Conservation (phyloP, 345 rosid species). For the Salix koriyanagi region DNA sequence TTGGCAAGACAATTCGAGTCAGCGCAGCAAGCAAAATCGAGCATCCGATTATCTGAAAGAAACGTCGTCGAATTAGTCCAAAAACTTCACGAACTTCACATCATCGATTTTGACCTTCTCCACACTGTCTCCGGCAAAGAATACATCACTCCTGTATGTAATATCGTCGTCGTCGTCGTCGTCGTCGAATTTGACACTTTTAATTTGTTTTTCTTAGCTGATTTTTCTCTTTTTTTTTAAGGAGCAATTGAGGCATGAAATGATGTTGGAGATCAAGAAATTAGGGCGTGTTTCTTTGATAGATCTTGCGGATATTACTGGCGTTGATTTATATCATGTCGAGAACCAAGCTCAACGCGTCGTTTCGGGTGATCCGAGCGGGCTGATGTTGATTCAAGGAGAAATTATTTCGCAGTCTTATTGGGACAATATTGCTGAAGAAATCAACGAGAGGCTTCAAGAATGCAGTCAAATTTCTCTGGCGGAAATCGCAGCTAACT, state of each 20-base stretch:
- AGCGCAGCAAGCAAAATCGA: slow-evolving; percentile 89
- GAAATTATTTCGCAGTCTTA: slow-evolving; percentile 85
- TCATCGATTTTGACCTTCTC: slow-evolving; percentile 94
- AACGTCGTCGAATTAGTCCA: slow-evolving; percentile 96
- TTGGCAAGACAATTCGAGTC: slow-evolving; percentile 87
- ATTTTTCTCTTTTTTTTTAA: slow-evolving; percentile 1
- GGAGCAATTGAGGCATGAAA: slow-evolving; percentile 87
- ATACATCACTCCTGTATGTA: slow-evolving; percentile 74
- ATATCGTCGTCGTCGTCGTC: slow-evolving; percentile 3
- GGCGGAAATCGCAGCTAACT: slow-evolving; percentile 81
- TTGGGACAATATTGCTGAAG: slow-evolving; percentile 93
- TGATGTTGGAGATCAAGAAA: slow-evolving; percentile 51
- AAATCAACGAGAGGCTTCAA: slow-evolving; percentile 90
- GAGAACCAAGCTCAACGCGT: slow-evolving; percentile 82
- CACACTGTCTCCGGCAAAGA: slow-evolving; percentile 96
- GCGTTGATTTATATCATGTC: slow-evolving; percentile 87
- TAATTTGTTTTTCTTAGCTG: neutral
- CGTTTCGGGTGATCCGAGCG: slow-evolving; percentile 42
- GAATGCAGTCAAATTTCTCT: slow-evolving; percentile 91
- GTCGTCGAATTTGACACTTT: neutral
- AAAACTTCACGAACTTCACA: slow-evolving; percentile 86
- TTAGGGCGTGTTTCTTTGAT: slow-evolving; percentile 80
- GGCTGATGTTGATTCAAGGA: slow-evolving; percentile 68
- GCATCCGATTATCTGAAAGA: slow-evolving; percentile 79
- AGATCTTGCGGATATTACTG: slow-evolving; percentile 75